These are phyloP conservation scores for Erysimum cheiranthoides DNA, from an alignment of 345 rosid genomes.

Conservation along the genomic window DNA sequence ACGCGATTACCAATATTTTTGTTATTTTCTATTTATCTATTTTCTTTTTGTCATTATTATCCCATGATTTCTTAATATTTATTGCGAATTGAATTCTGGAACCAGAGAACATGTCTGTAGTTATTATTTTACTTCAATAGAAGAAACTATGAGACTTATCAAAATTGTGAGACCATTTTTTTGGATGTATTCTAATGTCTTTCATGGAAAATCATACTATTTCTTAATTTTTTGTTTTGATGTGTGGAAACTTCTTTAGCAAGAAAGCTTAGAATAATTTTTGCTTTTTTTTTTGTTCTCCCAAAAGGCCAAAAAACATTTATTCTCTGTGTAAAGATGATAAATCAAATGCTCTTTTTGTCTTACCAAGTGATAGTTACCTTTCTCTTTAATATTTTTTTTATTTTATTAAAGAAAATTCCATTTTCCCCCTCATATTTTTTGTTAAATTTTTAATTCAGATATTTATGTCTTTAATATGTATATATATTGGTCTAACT, in stretches of 20 bases:
- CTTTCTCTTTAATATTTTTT: neutral
- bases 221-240: neutral
- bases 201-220: neutral
- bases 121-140: neutral
- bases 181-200: neutral
- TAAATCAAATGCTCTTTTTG: slow-evolving; percentile 22
- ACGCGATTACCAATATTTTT: slow-evolving; percentile 25
- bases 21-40: slow-evolving; percentile 15
- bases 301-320: slow-evolving; percentile 9
- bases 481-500: neutral
- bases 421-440: neutral
- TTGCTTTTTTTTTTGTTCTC: neutral
- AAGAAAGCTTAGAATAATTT: slow-evolving; percentile 38
- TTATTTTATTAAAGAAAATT: neutral
- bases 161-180: neutral
- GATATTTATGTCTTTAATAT: too few species aligned
- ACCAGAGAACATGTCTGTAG: neutral
- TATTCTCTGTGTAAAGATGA: slow-evolving; percentile 17
- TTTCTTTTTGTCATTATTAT: neutral
- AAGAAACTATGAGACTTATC: neutral
- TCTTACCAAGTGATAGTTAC: neutral
- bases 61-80: neutral
- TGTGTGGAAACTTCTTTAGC: slow-evolving; percentile 30
- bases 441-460: neutral
- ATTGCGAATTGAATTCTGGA: neutral